phyloP scores from a whole-genome alignment of 202 grass and related monocot genomes.

The Zoysia matrella region DNA sequence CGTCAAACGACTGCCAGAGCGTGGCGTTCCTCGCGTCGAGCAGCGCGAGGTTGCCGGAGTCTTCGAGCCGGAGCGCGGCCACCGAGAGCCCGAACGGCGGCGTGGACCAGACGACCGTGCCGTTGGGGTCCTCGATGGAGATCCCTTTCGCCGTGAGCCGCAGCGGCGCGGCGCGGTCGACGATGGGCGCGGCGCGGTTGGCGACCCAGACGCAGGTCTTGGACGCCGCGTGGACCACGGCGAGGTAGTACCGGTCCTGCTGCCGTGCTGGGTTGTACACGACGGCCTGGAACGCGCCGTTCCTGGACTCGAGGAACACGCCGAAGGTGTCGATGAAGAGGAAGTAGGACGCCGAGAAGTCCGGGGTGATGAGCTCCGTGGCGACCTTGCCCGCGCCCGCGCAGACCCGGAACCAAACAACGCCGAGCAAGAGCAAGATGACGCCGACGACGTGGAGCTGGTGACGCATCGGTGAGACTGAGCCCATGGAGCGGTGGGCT shows the following conservation, averaged over 20 bases:
- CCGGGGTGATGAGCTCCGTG: no score
- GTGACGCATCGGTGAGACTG: slow-evolving; percentile 35
- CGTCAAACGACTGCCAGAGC: no score
- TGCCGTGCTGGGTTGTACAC: no score
- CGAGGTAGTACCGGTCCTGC: slow-evolving; percentile 56
- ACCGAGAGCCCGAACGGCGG: slow-evolving; percentile 47
- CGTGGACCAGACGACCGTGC: slow-evolving; percentile 67
- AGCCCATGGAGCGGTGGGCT: no score
- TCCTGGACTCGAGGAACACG: no score
- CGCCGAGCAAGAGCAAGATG: background rate
- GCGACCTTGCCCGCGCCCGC: slow-evolving; percentile 22
- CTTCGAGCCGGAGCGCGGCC: slow-evolving; percentile 56
- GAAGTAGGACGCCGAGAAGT: no score
- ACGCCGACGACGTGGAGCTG: background rate
- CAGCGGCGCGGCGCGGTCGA: slow-evolving; percentile 50
- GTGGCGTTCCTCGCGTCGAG: background rate
- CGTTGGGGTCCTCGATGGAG: slow-evolving; percentile 52
- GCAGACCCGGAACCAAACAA: background rate
- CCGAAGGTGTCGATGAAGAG: no score
- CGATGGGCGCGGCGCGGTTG: slow-evolving; percentile 70
- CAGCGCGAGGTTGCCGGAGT: slow-evolving; percentile 79
- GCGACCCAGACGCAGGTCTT: slow-evolving; percentile 69
- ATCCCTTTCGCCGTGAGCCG: slow-evolving; percentile 49
- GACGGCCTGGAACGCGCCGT: no score
- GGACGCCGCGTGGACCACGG: slow-evolving; percentile 64